phyloP scores from a whole-genome alignment of 1,284 basidiomycete species.

The Mycocalia duriaeana region DNA sequence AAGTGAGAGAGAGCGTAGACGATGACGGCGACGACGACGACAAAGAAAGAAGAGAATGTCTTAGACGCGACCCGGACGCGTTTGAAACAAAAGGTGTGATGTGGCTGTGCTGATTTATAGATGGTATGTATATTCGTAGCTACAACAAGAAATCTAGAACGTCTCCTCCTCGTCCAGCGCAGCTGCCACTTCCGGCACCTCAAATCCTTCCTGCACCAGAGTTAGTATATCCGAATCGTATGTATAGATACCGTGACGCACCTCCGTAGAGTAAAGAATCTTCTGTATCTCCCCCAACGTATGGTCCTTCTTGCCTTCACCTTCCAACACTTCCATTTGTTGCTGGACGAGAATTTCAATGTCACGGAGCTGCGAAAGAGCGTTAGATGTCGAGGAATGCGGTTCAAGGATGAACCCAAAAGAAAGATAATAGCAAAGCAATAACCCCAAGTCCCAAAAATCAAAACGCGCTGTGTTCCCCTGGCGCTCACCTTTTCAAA shows the following conservation, averaged over 20 bases:
- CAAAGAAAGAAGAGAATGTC: too few relatives aligned
- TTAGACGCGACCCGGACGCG: too few relatives aligned
- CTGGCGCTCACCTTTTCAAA: constrained; percentile 78
- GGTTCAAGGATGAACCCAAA: not conserved
- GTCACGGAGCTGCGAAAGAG: constrained; percentile 74
- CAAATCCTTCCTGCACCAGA: constrained; percentile 60
- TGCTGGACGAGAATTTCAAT: constrained; percentile 92
- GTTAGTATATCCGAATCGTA: too few relatives aligned
- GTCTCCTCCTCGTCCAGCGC: constrained; percentile 57
- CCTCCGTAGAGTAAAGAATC: constrained; percentile 94
- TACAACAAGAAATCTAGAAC: constrained; percentile 32
- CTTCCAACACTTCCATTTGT: constrained; percentile 60
- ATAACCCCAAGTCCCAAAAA: not conserved
- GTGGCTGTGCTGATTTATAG: too few relatives aligned
- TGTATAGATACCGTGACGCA: constrained; percentile 28
- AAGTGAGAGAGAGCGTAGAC: too few relatives aligned
- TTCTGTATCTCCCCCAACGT: constrained; percentile 84
- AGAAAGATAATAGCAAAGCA: not conserved
- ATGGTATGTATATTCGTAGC: too few relatives aligned
- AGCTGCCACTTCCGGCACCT: constrained; percentile 53
- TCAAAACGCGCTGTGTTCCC: not conserved
- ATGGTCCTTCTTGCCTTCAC: constrained; percentile 58
- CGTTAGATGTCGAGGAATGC: not conserved
- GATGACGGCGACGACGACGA: too few relatives aligned
- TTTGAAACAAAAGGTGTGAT: too few relatives aligned